Evolutionary conservation across 768 basidiomycete genomes (phyloP), one percentile per base, ranked within the genome.

Genomic region (Tulasnella sp.): DNA sequence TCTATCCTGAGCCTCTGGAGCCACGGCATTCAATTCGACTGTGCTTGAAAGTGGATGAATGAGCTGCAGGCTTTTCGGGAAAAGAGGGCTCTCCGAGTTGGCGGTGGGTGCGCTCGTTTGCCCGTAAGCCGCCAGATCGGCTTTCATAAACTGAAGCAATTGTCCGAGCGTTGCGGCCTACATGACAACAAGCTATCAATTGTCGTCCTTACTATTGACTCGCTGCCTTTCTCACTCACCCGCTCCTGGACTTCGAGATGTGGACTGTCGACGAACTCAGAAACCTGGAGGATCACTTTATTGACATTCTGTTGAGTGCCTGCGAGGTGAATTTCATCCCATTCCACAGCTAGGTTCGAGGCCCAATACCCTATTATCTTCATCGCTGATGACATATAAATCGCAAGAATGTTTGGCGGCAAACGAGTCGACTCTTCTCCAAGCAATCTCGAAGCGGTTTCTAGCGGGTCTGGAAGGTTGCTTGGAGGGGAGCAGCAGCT

Each of bases 211-310:
- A n/a, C n/a, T 36, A 4, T 39, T 48, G 27, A 80, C 39, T 21
- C 27, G 27, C 9, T 31, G 39, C 14, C 71, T 7, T 0, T 48
- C 68, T 21, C 16, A 86, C 92, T 81, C 81, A 95, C 95, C 83
- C 97, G 88, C 85, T 99, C 97, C 85, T 98, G 96, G 16, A 98
- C 92, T 83, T 98, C 97, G 71, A 96, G 91, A 82, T 97, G 89
- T 0, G 88, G 85, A 82, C 89, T 92, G 14, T 86, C 84, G 36
- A 89, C 87, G 82, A 96, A 92, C 6, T 88, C 87, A 21, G 86
- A 83, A 76, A 95, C 85, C n/a, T 90, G 89, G 18, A 84, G 86
- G 38, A 92, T 85, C 79, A 94, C 87, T 36, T 88, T 88, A 58
- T 91, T 89, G 1, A 95, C 94, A 16, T 89, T 87, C 36, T 86